These are phyloP conservation scores for Syncephalastrum racemosum DNA, from an alignment of 371 early-diverging fungal species.

Conservation along the genomic window DNA sequence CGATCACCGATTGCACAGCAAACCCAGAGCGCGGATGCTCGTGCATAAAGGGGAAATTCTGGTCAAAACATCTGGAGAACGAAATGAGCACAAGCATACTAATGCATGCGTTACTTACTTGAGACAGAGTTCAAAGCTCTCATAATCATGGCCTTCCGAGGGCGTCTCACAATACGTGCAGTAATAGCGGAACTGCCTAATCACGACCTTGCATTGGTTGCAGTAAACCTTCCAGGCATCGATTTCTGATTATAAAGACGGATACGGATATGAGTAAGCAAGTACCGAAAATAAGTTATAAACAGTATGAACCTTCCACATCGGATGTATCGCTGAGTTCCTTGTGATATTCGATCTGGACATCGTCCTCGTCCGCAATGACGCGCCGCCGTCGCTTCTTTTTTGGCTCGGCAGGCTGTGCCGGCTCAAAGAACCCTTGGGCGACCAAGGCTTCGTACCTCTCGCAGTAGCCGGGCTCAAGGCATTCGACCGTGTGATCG, in stretches of 20 bases:
- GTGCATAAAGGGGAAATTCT: slow-evolving; percentile 73
- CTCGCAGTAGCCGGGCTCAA: slow-evolving; percentile 50
- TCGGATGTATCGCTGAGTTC: slow-evolving; percentile 23
- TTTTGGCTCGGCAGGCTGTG: slow-evolving; percentile 35
- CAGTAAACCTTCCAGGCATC: slow-evolving; percentile 61
- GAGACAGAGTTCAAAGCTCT: slow-evolving; percentile 73
- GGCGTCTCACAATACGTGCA: slow-evolving; percentile 84
- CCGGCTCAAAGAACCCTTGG: slow-evolving; percentile 4
- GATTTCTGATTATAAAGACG: slow-evolving; percentile 21
- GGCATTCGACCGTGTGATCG: slow-evolving; percentile 36
- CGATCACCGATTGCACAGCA: slow-evolving; percentile 70
- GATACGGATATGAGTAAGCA: background rate
- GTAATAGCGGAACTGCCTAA: slow-evolving; percentile 71
- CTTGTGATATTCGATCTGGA: slow-evolving; percentile 29
- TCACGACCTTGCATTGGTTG: slow-evolving; percentile 59
- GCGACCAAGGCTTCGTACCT: slow-evolving; percentile 24
- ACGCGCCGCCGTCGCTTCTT: slow-evolving; percentile 5
- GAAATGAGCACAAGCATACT: slow-evolving; percentile 2
- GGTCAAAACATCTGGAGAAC: slow-evolving; percentile 66
- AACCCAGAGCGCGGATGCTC: slow-evolving; percentile 78
- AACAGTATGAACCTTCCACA: slow-evolving; percentile 13
- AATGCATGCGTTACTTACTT: slow-evolving; percentile 25
- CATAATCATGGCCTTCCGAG: slow-evolving; percentile 56
- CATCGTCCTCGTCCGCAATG: slow-evolving; percentile 8
- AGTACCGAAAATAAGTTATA: background rate